Evolutionary conservation across 2,329 filamentous ascomycete genomes (phyloP).

Genomic region (Pyricularia sp.): DNA sequence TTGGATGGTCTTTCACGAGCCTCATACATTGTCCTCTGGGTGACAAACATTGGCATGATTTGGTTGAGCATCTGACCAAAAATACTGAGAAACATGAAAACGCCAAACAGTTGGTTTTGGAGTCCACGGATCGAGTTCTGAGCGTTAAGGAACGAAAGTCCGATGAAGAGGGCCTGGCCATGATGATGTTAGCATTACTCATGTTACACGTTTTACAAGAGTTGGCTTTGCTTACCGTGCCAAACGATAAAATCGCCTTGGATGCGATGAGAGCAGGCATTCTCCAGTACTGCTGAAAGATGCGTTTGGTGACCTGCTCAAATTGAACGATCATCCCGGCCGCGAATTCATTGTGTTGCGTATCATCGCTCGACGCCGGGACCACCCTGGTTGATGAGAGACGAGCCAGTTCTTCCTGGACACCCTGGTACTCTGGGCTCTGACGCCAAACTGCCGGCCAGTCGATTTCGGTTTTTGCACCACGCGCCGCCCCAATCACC

Average conservation of each 20-base stretch:
- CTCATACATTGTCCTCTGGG: constrained; percentile 71
- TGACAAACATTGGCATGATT: constrained; percentile 77
- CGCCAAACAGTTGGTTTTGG: constrained; percentile 75
- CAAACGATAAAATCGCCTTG: constrained; percentile 55
- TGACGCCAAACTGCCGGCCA: constrained; percentile 52
- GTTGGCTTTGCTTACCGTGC: constrained; percentile 19
- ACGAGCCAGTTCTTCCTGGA: constrained; percentile 35
- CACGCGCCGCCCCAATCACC: constrained; percentile 25
- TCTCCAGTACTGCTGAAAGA: constrained; percentile 88
- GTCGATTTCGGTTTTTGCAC: constrained; percentile 48
- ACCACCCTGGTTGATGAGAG: constrained; percentile 9
- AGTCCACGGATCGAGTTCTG: constrained; percentile 62
- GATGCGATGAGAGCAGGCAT: constrained; percentile 82
- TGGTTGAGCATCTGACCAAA: constrained; percentile 71
- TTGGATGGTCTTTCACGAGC: constrained; percentile 75
- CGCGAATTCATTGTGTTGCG: constrained; percentile 62
- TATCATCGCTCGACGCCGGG: constrained; percentile 18
- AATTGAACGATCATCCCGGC: constrained; percentile 60
- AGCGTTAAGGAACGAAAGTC: constrained; percentile 65
- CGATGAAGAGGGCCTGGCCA: constrained; percentile 64
- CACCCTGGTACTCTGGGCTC: constrained; percentile 42
- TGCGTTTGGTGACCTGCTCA: constrained; percentile 52
- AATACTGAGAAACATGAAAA: constrained; percentile 73
- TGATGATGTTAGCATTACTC: too few species aligned
- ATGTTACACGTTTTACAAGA: too few species aligned